Conservation (phyloP, 1,139 yeast species). For the Taphrina flavorubra region DNA sequence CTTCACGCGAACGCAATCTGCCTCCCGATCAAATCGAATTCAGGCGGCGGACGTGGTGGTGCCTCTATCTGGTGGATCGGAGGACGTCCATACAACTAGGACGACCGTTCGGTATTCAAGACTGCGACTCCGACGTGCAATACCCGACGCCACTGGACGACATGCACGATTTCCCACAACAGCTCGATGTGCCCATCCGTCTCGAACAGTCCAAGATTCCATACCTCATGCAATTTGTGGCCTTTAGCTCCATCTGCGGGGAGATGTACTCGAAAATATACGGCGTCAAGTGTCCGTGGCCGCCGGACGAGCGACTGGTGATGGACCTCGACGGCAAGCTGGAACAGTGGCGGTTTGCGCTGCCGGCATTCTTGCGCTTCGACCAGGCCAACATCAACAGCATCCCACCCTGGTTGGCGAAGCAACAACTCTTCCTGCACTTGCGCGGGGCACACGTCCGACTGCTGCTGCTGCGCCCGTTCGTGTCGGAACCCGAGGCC, state of each 20-base stretch:
- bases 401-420: constrained; percentile 31
- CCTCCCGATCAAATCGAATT: constrained; percentile 12
- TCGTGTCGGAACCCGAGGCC: constrained; percentile 27
- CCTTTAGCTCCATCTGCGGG: constrained; percentile 27
- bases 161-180: constrained; percentile 24
- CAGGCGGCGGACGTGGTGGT: constrained; percentile 36
- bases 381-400: constrained; percentile 12
- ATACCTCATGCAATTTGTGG: constrained; percentile 34
- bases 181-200: constrained; percentile 23
- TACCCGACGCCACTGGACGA: constrained; percentile 36
- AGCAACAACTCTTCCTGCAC: constrained; percentile 36
- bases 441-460: constrained; percentile 34
- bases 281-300: constrained; percentile 33
- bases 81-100: constrained; percentile 34
- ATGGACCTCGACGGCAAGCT: constrained; percentile 23
- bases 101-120: constrained; percentile 29
- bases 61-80: constrained; percentile 36
- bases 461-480: constrained; percentile 27
- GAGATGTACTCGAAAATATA: constrained; percentile 29
- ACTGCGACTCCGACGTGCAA: constrained; percentile 24
- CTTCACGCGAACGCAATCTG: constrained; percentile 20
- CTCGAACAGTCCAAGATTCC: constrained; percentile 39
- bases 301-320: constrained; percentile 28
- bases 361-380: constrained; percentile 34
- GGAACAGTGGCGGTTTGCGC: constrained; percentile 35